Evolutionary conservation across 1,284 basidiomycete species (phyloP), one percentile per base, ranked within the genome.

Genomic region (Malassezia psittaci): DNA sequence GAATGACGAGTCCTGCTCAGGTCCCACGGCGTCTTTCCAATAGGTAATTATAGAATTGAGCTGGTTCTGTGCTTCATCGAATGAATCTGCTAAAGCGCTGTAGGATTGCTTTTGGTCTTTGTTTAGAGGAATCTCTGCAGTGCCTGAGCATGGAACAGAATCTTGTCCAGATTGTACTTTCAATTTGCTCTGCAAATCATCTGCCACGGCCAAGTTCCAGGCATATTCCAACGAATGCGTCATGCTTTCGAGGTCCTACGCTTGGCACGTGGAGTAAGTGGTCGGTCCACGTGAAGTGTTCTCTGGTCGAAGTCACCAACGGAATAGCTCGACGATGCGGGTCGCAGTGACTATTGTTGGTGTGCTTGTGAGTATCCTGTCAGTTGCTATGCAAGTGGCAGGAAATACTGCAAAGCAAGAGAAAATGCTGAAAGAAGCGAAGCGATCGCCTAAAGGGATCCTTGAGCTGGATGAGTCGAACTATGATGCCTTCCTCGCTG

Each of bases 1-100:
- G 15, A 37, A 38, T 9, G 24, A 13, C 2, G 55, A 57, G 29
- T 57, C 55, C 19, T 48, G 44, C 24, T 57, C 55, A 1, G 45
- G 45, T 3, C 55, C 55, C 13, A 52, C 55, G 15, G 51, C 39
- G 18, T 57, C 55, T 49, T 57, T 57, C 55, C 55, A 57, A 38
- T n/a, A 33, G 12, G 55, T 48, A 13, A 51, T 43, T 13, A 57
- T 52, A 8, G 43, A 29, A 35, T 57, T 57, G 18, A 57, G 32
- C 3, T 35, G 38, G 5, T n/a, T 13, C 18, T 44, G 55, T 5
- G 55, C 35, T 2, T 15, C 29, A 10, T 57, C 55, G 15, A 57
- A 37, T 12, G 38, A 24, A 11, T 48, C 19, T 3, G 55, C 55
- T 5, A 57, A 34, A 5, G 44, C 42, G 10, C 34, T 32, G 9